A percentile compares a stretch with the other conserved stretches of the same genome.
Evolutionary conservation across 2,329 filamentous ascomycete genomes (phyloP).

Genomic region (Ophiostoma ulmi): DNA sequence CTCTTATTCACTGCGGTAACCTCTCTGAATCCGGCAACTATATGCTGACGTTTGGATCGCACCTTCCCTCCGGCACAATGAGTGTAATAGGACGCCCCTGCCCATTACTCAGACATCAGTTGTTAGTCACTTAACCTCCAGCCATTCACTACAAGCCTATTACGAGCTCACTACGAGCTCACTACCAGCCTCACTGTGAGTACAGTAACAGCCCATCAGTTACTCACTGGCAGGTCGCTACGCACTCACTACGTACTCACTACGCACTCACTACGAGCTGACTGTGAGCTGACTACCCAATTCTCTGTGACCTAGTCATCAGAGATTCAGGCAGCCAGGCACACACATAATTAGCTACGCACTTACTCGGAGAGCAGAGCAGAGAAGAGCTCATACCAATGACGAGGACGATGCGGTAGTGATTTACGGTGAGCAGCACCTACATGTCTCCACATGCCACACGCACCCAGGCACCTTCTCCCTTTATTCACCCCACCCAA

Average conservation of each 20-base stretch:
- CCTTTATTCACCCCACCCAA: not conserved
- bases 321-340: not conserved
- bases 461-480: not conserved
- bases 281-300: not conserved
- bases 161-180: not conserved
- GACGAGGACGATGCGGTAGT: not conserved
- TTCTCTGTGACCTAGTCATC: not conserved
- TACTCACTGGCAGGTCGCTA: too few relatives aligned
- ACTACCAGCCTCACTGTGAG: not conserved
- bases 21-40: not conserved
- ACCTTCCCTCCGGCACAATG: not conserved
- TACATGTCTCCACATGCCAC: slow-evolving; percentile 6
- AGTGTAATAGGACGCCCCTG: not conserved
- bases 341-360: not conserved
- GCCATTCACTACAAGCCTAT: not conserved
- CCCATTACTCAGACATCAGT: not conserved
- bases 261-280: too few relatives aligned
- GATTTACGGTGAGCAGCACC: slow-evolving; percentile 10
- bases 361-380: not conserved
- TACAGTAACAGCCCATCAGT: too few relatives aligned
- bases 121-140: not conserved
- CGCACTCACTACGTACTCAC: too few relatives aligned
- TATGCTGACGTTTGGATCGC: not conserved
- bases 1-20: not conserved
- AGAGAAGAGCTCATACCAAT: not conserved